phyloP scores from a whole-genome alignment of 2,329 filamentous ascomycete genomes.

The Simplicillium sp. region DNA sequence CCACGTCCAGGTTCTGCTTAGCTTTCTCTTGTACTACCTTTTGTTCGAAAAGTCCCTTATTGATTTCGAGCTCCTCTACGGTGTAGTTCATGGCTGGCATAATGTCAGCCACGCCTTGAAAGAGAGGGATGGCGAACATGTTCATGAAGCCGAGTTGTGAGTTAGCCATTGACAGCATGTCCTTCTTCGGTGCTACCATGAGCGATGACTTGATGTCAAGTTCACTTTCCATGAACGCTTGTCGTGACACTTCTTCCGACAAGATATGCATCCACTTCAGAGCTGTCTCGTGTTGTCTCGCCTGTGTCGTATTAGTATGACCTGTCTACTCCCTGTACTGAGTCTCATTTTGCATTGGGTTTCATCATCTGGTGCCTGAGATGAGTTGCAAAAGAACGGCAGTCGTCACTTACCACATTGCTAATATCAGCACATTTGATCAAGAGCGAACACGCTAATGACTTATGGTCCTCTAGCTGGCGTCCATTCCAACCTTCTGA shows the following conservation, averaged over 20 bases:
- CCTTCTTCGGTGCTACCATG: constrained; percentile 75
- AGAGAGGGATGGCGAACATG: constrained; percentile 85
- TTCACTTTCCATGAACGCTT: constrained; percentile 84
- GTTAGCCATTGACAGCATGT: constrained; percentile 71
- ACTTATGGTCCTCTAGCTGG: constrained; percentile 64
- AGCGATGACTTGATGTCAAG: constrained; percentile 81
- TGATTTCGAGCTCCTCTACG: constrained; percentile 69
- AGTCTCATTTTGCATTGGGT: no score
- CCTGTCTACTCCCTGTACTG: not conserved
- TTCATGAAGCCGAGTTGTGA: constrained; percentile 96
- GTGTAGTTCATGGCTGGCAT: constrained; percentile 79
- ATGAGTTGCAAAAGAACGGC: no score
- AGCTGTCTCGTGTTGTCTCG: constrained; percentile 73
- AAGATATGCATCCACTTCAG: constrained; percentile 85
- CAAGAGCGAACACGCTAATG: constrained; percentile 77
- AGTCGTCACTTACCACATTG: constrained; percentile 51
- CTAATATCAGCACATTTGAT: constrained; percentile 99
- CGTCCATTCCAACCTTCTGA: constrained; percentile 70
- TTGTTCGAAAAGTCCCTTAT: constrained; percentile 64
- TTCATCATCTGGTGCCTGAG: no score
- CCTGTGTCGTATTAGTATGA: constrained; percentile 33
- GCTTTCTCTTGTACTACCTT: constrained; percentile 56
- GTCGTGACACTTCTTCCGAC: constrained; percentile 91
- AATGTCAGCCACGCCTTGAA: constrained; percentile 77
- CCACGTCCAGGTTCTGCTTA: constrained; percentile 26